Conservation (phyloP, 2,329 filamentous ascomycete species). For the Colletotrichum shisoi region DNA sequence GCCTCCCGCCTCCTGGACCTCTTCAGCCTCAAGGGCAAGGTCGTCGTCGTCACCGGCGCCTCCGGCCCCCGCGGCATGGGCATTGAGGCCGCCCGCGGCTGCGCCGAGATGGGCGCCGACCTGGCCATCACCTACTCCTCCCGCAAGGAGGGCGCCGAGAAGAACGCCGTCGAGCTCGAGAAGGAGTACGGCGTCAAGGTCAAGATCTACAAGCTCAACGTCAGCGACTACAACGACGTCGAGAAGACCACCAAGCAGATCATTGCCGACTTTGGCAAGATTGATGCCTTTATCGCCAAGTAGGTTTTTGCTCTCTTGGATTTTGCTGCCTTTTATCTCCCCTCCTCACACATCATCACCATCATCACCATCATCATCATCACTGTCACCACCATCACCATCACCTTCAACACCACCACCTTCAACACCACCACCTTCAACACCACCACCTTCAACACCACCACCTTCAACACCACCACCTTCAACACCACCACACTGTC, state of each 20-base stretch:
- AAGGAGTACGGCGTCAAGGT: slow-evolving; percentile 73
- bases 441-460: too few relatives aligned
- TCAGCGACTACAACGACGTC: slow-evolving; percentile 61
- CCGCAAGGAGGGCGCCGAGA: slow-evolving; percentile 71
- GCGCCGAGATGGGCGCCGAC: slow-evolving; percentile 75
- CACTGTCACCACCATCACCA: neutral
- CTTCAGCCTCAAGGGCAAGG: slow-evolving; percentile 76
- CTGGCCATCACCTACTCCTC: slow-evolving; percentile 77
- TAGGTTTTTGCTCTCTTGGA: slow-evolving; percentile 53
- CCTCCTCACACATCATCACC: neutral
- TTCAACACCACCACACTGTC: too few relatives aligned
- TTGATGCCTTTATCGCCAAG: slow-evolving; percentile 80
- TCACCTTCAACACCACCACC: too few relatives aligned
- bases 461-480: too few relatives aligned
- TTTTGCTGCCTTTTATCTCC: too few relatives aligned
- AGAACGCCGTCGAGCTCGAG: slow-evolving; percentile 70
- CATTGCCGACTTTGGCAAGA: slow-evolving; percentile 74
- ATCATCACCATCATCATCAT: too few relatives aligned
- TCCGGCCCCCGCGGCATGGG: slow-evolving; percentile 76
- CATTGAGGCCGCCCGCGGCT: slow-evolving; percentile 72
- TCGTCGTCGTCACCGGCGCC: slow-evolving; percentile 74
- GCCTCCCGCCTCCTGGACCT: slow-evolving; percentile 68
- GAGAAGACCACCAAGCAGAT: slow-evolving; percentile 68
- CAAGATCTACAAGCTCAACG: slow-evolving; percentile 67
- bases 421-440: too few relatives aligned